Conservation (phyloP, 1,139 yeast genomes). For the Candida tropicalis region DNA sequence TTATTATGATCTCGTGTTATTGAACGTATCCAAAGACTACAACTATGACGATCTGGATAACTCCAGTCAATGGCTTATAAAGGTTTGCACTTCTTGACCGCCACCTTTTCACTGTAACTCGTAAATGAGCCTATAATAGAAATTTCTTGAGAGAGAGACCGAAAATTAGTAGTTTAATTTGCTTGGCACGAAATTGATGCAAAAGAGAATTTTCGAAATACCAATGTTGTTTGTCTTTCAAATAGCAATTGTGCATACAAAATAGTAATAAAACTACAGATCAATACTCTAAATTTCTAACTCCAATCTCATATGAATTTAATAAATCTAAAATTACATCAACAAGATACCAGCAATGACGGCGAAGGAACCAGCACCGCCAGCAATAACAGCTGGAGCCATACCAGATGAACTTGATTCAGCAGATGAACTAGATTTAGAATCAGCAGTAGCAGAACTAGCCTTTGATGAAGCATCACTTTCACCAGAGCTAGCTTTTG, state of each 20-base stretch:
- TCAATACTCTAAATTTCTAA: background rate
- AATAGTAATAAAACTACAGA: background rate
- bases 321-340: slow-evolving; percentile 25
- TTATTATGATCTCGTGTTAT: no score
- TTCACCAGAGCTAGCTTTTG: slow-evolving; percentile 19
- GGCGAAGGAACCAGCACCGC: slow-evolving; percentile 30
- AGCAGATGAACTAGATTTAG: slow-evolving; percentile 14
- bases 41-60: no score
- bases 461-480: slow-evolving; percentile 22
- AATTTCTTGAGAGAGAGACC: no score
- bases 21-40: no score
- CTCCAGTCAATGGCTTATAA: no score
- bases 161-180: no score
- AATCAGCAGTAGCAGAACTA: slow-evolving; percentile 22
- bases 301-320: background rate
- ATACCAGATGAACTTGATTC: slow-evolving; percentile 18
- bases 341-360: slow-evolving; percentile 34
- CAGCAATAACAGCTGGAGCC: slow-evolving; percentile 22
- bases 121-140: no score
- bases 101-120: no score
- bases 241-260: background rate
- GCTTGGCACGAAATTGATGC: no score
- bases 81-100: no score
- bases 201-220: no score
- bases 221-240: no score